Evolutionary conservation across 1,284 basidiomycete species (phyloP), one percentile per base, ranked within the genome.

Genomic region (Fistulina hepatica): DNA sequence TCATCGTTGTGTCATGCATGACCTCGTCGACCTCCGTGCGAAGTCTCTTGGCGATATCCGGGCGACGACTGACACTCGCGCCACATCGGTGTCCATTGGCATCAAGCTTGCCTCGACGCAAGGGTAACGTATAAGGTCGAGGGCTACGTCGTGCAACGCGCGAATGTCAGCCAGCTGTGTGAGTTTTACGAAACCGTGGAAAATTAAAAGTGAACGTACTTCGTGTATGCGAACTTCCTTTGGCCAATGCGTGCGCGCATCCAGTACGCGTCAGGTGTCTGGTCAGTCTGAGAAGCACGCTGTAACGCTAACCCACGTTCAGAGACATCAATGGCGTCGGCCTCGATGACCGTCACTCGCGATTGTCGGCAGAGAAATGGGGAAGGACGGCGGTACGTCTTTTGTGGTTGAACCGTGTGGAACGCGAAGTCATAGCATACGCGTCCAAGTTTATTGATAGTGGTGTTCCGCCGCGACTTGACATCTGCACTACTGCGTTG

Each of bases 21-120:
- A 62, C 70, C 30, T 73, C 69, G 50, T 84, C 79, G 17, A 85
- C 61, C 52, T 84, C 81, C 15, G 61, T 57, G 45, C 76, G 80
- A 12, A 84, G 69, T 47, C 73, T 77, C 56, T 60, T 63, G 55
- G 70, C 54, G 40, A 83, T 68, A 51, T 83, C 80, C 12, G 64
- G 64, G 39, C 80, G 71, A 42, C 76, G 76, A 45, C 68, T 78
- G 35, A 85, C 11, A 10, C 16, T 2, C 8, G 10, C 3, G 21
- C 33, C 10, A 9, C 10, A 3, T 3, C 22, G 33, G 1, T n/a
- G 16, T 8, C 15, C 1, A 13, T 20, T n/a, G 20, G 23, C 3
- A 31, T 35, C 44, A 36, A 40, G 39, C 17, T 2, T 1, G 15
- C 16, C 36, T 30, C 6, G 41, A 34, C 12, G 36, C 31, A 9